Evolutionary conservation across 768 basidiomycete species (phyloP).

Genomic region (Favolaschia claudopus): DNA sequence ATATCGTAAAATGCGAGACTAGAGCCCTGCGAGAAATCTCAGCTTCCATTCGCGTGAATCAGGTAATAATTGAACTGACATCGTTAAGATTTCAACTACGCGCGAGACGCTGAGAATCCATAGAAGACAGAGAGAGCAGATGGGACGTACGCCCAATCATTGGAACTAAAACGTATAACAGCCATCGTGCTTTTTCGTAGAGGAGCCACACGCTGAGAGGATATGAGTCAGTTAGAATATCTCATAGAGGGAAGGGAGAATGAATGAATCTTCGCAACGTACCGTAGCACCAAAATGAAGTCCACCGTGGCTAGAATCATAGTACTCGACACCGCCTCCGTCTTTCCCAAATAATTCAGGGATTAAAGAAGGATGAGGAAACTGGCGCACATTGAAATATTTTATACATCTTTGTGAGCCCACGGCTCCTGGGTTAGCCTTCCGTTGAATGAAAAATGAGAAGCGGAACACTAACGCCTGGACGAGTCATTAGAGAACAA

Average conservation of each 20-base stretch:
- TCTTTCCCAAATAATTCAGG: background rate
- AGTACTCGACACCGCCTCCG: conserved; percentile 16
- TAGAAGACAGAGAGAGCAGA: background rate
- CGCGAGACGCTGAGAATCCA: background rate
- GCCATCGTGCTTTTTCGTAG: conserved; percentile 11
- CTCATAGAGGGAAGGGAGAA: background rate
- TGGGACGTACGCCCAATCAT: conserved; percentile 20
- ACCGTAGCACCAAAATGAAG: conserved; percentile 19
- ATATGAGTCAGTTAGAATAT: background rate
- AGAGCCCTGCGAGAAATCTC: too few species aligned
- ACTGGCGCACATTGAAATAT: conserved; percentile 16
- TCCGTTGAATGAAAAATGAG: too few species aligned
- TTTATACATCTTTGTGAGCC: conserved; percentile 22
- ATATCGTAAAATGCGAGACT: conserved; percentile 21
- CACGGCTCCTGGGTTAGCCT: too few species aligned
- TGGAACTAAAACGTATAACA: conserved; percentile 16
- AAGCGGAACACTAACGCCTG: too few species aligned
- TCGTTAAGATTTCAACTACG: conserved; percentile 22
- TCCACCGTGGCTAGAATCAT: conserved; percentile 23
- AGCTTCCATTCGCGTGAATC: too few species aligned
- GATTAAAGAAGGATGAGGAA: background rate
- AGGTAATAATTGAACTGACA: too few species aligned
- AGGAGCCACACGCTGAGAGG: conserved; percentile 17
- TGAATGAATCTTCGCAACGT: background rate
- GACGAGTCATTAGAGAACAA: too few species aligned